Conservation (phyloP, 352 stramenopile genomes). For the Phytopythium boreale region DNA sequence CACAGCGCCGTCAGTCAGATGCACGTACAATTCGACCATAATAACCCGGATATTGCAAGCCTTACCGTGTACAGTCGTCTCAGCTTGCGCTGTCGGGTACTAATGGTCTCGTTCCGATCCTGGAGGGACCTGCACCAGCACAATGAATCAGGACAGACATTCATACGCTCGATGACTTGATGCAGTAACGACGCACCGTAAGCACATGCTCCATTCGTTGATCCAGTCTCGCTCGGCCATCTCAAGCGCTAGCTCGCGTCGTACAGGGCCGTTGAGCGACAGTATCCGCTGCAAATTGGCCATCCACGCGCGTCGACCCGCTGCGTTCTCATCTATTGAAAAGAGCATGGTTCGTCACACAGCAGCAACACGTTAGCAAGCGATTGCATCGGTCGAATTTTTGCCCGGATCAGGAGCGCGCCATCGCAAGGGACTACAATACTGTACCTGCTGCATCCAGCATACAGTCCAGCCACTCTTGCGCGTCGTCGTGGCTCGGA, state of each 20-base stretch:
- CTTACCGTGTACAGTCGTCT: constrained; percentile 59
- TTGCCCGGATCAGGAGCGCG: background rate
- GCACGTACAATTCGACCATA: too few relatives aligned
- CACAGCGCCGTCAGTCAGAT: background rate
- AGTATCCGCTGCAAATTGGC: constrained; percentile 51
- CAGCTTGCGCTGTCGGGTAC: constrained; percentile 40
- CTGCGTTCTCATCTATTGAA: constrained; percentile 60
- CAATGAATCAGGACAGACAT: background rate
- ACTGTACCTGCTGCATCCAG: constrained; percentile 50
- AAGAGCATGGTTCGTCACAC: background rate
- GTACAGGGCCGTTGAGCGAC: constrained; percentile 44
- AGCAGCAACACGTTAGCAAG: background rate
- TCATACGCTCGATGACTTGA: background rate
- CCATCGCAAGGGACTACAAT: background rate
- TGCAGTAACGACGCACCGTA: constrained; percentile 26
- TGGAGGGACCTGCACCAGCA: constrained; percentile 19
- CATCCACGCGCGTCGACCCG: constrained; percentile 63
- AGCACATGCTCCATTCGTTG: constrained; percentile 77
- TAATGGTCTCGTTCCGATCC: constrained; percentile 31
- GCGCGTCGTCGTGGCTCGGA: constrained; percentile 33
- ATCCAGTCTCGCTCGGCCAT: constrained; percentile 80
- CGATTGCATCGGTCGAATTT: background rate
- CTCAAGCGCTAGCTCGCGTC: constrained; percentile 39
- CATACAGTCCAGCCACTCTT: constrained; percentile 59
- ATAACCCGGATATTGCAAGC: background rate